Evolutionary conservation across 225 moss, liverwort and hornwort genomes (phyloP), one percentile per base, ranked within the genome.

Genomic region (Asterella californica): DNA sequence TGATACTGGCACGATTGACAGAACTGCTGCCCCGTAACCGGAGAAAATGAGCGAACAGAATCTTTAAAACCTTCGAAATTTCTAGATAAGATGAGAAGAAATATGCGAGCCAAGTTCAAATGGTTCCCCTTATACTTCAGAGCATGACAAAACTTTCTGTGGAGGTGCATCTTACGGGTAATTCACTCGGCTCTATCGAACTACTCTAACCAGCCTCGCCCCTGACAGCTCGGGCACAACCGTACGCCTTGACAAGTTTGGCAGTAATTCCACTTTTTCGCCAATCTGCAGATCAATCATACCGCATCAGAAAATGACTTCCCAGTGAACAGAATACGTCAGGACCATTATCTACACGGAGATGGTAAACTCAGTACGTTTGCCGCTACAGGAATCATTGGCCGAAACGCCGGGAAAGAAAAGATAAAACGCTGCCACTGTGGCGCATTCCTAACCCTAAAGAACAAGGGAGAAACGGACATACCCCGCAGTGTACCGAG

Each of bases 401-500:
- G 17, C 33, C 15, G 27, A 7, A 42, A 42, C 3, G 54, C 15
- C 5, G 53, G 7, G 53, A 19, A 4, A 0, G 30, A 33, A 50
- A 52, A 30, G 9, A 30, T 14, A 19, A 50, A 30, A 74, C n/a
- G 8, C 29, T 50, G 15, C 50, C 19, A 50, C 9, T 48, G 27
- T 19, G 30, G 32, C 42, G 65, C 46, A 25, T 78, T 27, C 74
- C 54, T 21, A 74, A n/a, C 21, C 36, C 12, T 27, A 6, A 21
- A 21, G 38, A 21, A 33, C 32, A 42, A 61, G 6, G 17, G 22
- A 71, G 27, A 49, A 0, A 75, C 36, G 25, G 11, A 52, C 54
- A 75, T 89, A 93, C 99, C 99, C 99, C 65, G 99, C 90, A 50
- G 99, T 99, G 81, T 99, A 93, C 81, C 99, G 91, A 37, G 99